Conservation (phyloP, 1,284 basidiomycete genomes). For the Cystobasidium pallidum region DNA sequence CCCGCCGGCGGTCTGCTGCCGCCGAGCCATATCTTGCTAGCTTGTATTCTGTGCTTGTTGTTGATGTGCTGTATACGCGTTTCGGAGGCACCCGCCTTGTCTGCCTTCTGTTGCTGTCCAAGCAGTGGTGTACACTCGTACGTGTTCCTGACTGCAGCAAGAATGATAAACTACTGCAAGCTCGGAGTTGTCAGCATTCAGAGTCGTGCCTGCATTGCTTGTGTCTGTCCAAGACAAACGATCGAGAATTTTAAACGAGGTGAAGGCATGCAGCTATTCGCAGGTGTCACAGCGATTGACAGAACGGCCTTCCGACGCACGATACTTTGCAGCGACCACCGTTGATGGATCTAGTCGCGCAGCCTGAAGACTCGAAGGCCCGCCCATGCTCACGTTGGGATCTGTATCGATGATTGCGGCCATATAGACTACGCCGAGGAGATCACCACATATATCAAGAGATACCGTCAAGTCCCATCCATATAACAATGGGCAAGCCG, state of each 20-base stretch:
- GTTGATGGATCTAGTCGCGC: too few species aligned
- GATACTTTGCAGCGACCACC: too few species aligned
- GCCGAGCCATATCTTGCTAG: conserved; percentile 19
- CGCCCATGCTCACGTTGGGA: too few species aligned
- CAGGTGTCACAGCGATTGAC: too few species aligned
- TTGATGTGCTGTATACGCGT: conserved; percentile 8
- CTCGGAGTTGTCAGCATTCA: background rate
- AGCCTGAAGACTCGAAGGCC: too few species aligned
- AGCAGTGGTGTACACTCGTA: too few species aligned
- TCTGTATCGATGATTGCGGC: background rate
- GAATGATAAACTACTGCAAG: too few species aligned
- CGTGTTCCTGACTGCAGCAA: too few species aligned
- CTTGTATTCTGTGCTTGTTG: conserved; percentile 3
- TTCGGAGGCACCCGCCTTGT: background rate
- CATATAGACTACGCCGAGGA: too few species aligned
- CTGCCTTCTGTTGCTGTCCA: background rate
- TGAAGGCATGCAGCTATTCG: background rate
- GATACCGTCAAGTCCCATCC: background rate
- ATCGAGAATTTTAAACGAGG: conserved; percentile 1
- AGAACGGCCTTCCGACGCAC: too few species aligned
- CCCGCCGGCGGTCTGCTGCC: conserved; percentile 31
- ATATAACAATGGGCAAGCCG: conserved; percentile 27
- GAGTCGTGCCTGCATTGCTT: background rate
- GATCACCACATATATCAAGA: background rate
- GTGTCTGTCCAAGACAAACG: background rate